Evolutionary conservation across 208 protist genomes (phyloP).

Genomic region (Strigomonas galati): DNA sequence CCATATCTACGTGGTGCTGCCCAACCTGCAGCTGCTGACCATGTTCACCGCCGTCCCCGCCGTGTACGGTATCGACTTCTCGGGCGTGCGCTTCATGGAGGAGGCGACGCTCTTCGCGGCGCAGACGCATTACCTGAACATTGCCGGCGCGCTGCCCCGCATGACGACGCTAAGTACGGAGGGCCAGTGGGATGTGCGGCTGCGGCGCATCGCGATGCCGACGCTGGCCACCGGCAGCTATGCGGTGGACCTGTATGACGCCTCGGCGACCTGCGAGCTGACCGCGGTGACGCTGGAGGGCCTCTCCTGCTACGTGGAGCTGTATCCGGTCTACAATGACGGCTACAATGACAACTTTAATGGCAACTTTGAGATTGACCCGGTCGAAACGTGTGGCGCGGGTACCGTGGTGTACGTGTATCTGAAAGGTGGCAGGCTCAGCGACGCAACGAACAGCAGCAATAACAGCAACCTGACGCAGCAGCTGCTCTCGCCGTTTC

Average conservation of each 20-base stretch:
- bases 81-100: constrained; percentile 32
- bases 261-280: constrained; percentile 12
- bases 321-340: constrained; percentile 8
- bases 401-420: constrained; percentile 28
- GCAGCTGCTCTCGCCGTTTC: neutral
- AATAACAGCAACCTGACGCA: neutral
- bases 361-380: neutral
- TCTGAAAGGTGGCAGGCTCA: neutral
- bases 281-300: neutral
- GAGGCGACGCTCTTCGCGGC: constrained; percentile 13
- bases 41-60: constrained; percentile 23
- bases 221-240: constrained; percentile 12
- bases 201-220: constrained; percentile 20
- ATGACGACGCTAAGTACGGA: constrained; percentile 12
- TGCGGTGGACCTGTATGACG: constrained; percentile 1
- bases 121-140: constrained; percentile 20
- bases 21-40: constrained; percentile 17
- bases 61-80: constrained; percentile 12
- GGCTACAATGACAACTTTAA: constrained; percentile 7
- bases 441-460: neutral
- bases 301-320: constrained; percentile 17
- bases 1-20: constrained; percentile 26
- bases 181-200: neutral
- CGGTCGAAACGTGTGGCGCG: constrained; percentile 29
- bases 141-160: constrained; percentile 29